Conservation (phyloP, 2,329 filamentous ascomycete genomes). For the Aureobasidium sp. region DNA sequence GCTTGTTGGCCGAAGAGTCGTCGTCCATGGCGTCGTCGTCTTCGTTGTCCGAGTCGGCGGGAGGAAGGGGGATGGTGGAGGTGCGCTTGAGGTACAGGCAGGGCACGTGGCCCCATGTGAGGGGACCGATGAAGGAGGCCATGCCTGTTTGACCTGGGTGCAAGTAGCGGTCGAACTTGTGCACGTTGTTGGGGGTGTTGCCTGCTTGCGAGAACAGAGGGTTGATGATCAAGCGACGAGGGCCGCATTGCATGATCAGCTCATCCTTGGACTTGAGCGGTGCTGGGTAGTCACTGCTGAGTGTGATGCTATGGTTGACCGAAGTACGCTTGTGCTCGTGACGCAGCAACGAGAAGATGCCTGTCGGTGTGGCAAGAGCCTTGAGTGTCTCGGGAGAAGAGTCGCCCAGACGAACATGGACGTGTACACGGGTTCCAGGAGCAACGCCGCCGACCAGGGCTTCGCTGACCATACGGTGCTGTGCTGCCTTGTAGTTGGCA, state of each 20-base stretch:
- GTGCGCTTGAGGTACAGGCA: slow-evolving; percentile 73
- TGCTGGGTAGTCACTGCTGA: slow-evolving; percentile 65
- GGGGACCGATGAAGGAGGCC: slow-evolving; percentile 79
- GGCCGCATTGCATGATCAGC: slow-evolving; percentile 82
- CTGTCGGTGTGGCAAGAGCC: slow-evolving; percentile 52
- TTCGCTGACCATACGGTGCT: slow-evolving; percentile 68
- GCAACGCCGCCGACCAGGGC: slow-evolving; percentile 80
- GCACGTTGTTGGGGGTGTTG: slow-evolving; percentile 88
- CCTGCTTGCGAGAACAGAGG: slow-evolving; percentile 86
- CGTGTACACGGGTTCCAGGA: slow-evolving; percentile 72
- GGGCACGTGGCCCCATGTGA: slow-evolving; percentile 90
- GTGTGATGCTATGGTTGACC: slow-evolving; percentile 80
- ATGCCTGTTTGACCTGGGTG: slow-evolving; percentile 86
- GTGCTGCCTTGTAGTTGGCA: slow-evolving; percentile 80
- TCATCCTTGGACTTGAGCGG: slow-evolving; percentile 90
- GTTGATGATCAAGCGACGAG: slow-evolving; percentile 77
- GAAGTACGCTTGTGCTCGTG: slow-evolving; percentile 93
- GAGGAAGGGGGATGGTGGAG: slow-evolving; percentile 34
- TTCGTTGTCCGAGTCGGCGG: slow-evolving; percentile 35
- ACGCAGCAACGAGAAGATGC: slow-evolving; percentile 76
- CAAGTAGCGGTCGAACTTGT: slow-evolving; percentile 89
- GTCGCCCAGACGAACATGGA: slow-evolving; percentile 56
- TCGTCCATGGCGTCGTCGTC: slow-evolving; percentile 26
- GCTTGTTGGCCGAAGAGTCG: neutral
- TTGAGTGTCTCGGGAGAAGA: slow-evolving; percentile 42